phyloP scores from a whole-genome alignment of 805 yeast genomes.

The Candida ulmi region DNA sequence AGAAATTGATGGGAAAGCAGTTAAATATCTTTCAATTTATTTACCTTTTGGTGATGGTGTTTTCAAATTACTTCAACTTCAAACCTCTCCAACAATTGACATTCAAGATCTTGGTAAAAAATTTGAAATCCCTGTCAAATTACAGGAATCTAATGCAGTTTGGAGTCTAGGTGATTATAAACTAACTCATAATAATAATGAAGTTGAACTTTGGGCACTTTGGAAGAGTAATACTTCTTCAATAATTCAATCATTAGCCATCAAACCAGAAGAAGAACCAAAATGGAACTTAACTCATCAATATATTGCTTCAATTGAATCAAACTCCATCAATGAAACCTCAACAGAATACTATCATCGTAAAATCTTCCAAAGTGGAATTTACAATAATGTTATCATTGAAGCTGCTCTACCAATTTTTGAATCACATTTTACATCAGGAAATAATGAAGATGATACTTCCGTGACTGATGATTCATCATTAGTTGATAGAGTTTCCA shows the following conservation, averaged over 20 bases:
- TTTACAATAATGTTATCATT: slow-evolving; percentile 43
- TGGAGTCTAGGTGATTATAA: slow-evolving; percentile 47
- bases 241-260: slow-evolving; percentile 31
- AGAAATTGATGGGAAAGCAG: slow-evolving; percentile 3
- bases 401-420: slow-evolving; percentile 48
- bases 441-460: slow-evolving; percentile 18
- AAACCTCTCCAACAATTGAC: slow-evolving; percentile 12
- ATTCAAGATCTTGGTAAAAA: slow-evolving; percentile 23
- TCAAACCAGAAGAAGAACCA: slow-evolving; percentile 20
- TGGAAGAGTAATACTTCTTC: slow-evolving; percentile 65
- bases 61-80: slow-evolving; percentile 34
- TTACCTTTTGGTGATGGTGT: slow-evolving; percentile 39
- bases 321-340: slow-evolving; percentile 25
- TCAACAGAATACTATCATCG: slow-evolving; percentile 35
- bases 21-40: slow-evolving; percentile 27
- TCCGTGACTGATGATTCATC: slow-evolving; percentile 19
- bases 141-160: slow-evolving; percentile 31
- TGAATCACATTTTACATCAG: slow-evolving; percentile 34
- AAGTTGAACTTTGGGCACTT: slow-evolving; percentile 34
- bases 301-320: slow-evolving; percentile 5
- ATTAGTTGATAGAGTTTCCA: slow-evolving; percentile 28
- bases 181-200: slow-evolving; percentile 16
- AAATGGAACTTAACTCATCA: slow-evolving; percentile 18
- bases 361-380: slow-evolving; percentile 43
- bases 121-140: slow-evolving; percentile 21